phyloP scores from a whole-genome alignment of 345 rosid genomes.

The Tarenaya hassleriana region DNA sequence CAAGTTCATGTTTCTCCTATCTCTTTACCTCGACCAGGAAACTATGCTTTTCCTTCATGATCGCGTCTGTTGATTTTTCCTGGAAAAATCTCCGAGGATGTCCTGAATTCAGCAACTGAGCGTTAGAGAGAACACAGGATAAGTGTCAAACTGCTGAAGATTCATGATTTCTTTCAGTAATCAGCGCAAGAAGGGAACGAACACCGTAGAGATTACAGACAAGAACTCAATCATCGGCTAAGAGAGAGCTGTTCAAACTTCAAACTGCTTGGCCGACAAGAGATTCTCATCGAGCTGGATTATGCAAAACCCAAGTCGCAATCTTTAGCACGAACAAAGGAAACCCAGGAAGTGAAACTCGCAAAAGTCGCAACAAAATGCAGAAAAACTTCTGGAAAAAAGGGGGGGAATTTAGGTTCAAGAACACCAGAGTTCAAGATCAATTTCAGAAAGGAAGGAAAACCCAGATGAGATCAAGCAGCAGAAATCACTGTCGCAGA shows the following conservation, averaged over 20 bases:
- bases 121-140: background rate
- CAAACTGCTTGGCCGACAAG: slow-evolving; percentile 20
- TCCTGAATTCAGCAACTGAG: too few relatives aligned
- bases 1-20: slow-evolving; percentile 16
- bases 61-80: slow-evolving; percentile 19
- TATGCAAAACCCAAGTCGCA: slow-evolving; percentile 8
- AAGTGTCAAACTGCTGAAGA: slow-evolving; percentile 4
- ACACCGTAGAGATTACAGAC: slow-evolving; percentile 3
- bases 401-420: background rate
- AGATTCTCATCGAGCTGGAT: slow-evolving; percentile 10
- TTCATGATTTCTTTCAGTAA: slow-evolving; percentile 5
- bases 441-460: slow-evolving; percentile 8
- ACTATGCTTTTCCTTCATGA: slow-evolving; percentile 41
- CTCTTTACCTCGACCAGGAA: slow-evolving; percentile 49
- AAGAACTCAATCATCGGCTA: background rate
- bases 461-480: slow-evolving; percentile 24
- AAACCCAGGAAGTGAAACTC: slow-evolving; percentile 20
- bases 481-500: slow-evolving; percentile 20
- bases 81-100: background rate
- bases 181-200: background rate
- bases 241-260: background rate
- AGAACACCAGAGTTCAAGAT: slow-evolving; percentile 13
- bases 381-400: too few relatives aligned
- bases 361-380: background rate
- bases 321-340: slow-evolving; percentile 8